A percentile compares a stretch with the other conserved stretches of the same genome.
Evolutionary conservation across 306 rosid genomes (phyloP).

Genomic region (Cercis canadensis): DNA sequence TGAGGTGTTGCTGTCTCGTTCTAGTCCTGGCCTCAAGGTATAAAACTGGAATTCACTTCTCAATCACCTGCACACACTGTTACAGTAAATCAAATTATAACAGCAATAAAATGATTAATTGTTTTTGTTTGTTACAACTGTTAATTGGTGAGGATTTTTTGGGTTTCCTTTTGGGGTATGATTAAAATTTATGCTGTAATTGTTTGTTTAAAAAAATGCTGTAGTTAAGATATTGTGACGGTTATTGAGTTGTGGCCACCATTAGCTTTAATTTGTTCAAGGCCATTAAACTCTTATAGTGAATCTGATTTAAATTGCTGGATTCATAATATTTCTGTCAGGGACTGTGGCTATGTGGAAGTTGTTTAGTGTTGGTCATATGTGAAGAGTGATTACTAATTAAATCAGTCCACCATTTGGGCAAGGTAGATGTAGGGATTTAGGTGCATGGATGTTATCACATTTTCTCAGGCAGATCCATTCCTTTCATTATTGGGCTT

Average conservation of each 20-base stretch:
- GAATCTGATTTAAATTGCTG: neutral
- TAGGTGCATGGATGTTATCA: neutral
- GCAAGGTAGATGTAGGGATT: neutral
- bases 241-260: neutral
- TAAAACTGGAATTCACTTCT: conserved; percentile 29
- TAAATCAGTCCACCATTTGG: too few species aligned
- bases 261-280: neutral
- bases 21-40: conserved; percentile 64
- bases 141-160: conserved; percentile 17
- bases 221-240: conserved; percentile 15
- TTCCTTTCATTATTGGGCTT: neutral
- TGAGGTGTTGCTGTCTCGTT: conserved; percentile 50
- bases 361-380: too few species aligned
- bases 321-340: neutral
- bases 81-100: conserved; percentile 15
- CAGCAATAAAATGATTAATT: conserved; percentile 18
- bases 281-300: neutral
- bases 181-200: conserved; percentile 16
- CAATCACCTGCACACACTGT: conserved; percentile 9
- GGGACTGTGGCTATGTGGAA: neutral
- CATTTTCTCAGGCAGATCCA: neutral
- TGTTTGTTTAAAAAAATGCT: neutral
- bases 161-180: conserved; percentile 26
- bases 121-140: conserved; percentile 10
- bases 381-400: too few species aligned